Base-by-base conservation (phyloP, 1,139 yeast genomes). In the Sugiyamaella grinbergsii region DNA sequence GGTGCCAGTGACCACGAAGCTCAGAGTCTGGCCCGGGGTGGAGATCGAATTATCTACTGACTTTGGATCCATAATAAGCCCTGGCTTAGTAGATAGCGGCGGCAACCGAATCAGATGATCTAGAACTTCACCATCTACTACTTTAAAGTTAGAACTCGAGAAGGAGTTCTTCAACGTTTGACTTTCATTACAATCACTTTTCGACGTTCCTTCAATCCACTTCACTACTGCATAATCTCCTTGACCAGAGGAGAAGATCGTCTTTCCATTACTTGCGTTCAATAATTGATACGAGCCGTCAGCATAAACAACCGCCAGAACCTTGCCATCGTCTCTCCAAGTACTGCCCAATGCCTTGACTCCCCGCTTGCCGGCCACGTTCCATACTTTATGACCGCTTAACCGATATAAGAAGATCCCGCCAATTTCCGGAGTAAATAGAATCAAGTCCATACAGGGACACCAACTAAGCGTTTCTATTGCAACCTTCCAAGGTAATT, bases 301-400 rank as follows among this genome's bases (percentile, higher is more conserved):
- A 1, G 66, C 55, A 1, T 81, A 80, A 1, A 76, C 63, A 13
- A 79, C 66, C 23, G 77, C 78, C 53, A 81, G 71, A 50, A 63
- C 70, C 49, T 59, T 62, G 11, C 74, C 75, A 53, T 71, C 73
- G 5, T 63, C 62, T 15, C 63, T 58, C 75, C 75, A 72, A 2
- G 58, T 50, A 29, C 29, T 16, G 8, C 8, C 19, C 11, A 33
- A 19, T 22, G 38, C 38, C 26, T 41, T 52, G 16, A 38, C 53
- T 11, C 36, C 33, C 23, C 50, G 55, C 23, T 57, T 52, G 26
- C 49, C 50, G n/a, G 52, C 75, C 42, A 76, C 68, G 34, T 78
- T 71, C 71, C 81, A 81, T 4, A 81, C 79, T 46, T 80, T 62
- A 54, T 78, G 81, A 0, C 85, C 85, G 54, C 77, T 78, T 43